Percentiles rank a stretch among this genome's conserved stretches.
Evolutionary conservation across 1,139 yeast genomes (phyloP).

Genomic region (Yamadazyma membranifaciens): DNA sequence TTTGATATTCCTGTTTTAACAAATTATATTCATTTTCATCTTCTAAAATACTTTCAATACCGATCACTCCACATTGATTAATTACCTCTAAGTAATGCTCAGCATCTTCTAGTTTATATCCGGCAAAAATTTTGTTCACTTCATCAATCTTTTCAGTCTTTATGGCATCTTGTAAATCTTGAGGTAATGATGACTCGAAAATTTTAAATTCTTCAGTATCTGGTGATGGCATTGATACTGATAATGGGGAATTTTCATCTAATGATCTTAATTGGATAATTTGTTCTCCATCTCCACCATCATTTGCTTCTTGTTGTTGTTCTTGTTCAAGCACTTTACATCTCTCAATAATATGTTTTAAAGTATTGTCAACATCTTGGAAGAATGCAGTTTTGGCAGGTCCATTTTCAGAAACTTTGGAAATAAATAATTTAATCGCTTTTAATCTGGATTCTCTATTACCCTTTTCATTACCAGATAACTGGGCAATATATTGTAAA

Average conservation of each 20-base stretch:
- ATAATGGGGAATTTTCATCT: constrained; percentile 77
- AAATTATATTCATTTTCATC: constrained; percentile 72
- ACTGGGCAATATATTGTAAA: constrained; percentile 71
- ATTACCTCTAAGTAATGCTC: constrained; percentile 72
- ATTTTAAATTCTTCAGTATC: constrained; percentile 53
- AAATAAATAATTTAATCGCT: constrained; percentile 69
- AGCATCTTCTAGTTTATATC: constrained; percentile 75
- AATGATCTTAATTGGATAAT: constrained; percentile 84
- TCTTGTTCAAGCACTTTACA: constrained; percentile 63
- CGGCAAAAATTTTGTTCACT: constrained; percentile 80
- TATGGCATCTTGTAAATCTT: constrained; percentile 73
- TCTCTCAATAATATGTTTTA: constrained; percentile 68
- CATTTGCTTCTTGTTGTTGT: constrained; percentile 39
- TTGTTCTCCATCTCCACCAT: constrained; percentile 54
- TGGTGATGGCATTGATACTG: constrained; percentile 67
- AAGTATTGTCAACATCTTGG: constrained; percentile 72
- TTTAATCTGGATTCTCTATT: constrained; percentile 35
- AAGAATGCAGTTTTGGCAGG: constrained; percentile 67
- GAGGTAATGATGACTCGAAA: constrained; percentile 55
- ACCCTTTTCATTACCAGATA: constrained; percentile 45
- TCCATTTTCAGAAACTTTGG: constrained; percentile 52
- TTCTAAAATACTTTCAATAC: constrained; percentile 73
- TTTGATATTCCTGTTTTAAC: constrained; percentile 47
- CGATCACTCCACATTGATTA: constrained; percentile 80
- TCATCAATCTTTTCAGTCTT: constrained; percentile 68